phyloP scores from a whole-genome alignment of 2,329 filamentous ascomycete species.

The Aphanoascus verrucosus region DNA sequence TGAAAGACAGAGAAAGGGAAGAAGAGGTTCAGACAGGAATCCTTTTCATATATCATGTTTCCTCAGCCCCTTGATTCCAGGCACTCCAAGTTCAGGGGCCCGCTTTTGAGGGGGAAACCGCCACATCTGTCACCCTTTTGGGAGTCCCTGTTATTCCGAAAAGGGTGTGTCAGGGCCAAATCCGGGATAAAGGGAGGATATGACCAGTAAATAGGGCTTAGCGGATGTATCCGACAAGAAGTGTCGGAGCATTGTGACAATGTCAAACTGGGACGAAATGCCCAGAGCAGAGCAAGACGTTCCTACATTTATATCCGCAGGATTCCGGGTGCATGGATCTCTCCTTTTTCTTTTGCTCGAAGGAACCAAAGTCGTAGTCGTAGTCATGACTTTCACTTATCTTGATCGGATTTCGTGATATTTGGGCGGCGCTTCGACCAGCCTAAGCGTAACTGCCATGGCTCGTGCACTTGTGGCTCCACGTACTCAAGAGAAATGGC shows the following conservation, averaged over 20 bases:
- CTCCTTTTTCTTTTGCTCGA: not conserved
- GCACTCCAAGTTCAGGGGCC: constrained; percentile 2
- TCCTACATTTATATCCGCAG: not conserved
- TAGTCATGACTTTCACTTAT: not conserved
- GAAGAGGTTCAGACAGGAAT: not conserved
- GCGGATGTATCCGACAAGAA: constrained; percentile 2
- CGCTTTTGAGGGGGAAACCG: not conserved
- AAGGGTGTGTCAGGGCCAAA: not conserved
- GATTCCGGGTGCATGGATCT: not conserved
- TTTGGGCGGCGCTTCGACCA: not conserved
- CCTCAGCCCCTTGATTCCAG: not conserved
- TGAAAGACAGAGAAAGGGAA: not conserved
- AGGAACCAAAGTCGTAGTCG: not conserved
- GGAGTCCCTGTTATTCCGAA: not conserved
- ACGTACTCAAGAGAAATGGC: not conserved
- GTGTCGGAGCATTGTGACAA: constrained; percentile 10
- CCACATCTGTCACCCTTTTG: constrained; percentile 3
- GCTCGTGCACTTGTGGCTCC: not conserved
- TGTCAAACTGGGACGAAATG: not conserved
- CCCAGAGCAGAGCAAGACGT: not conserved
- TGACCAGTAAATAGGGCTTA: not conserved
- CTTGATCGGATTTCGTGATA: not conserved
- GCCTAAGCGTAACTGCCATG: not conserved
- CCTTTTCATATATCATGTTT: constrained; percentile 10
- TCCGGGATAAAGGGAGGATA: not conserved